These are phyloP conservation scores for Aspergillus heteromorphus DNA, from an alignment of 495 filamentous ascomycete species.

Conservation along the genomic window DNA sequence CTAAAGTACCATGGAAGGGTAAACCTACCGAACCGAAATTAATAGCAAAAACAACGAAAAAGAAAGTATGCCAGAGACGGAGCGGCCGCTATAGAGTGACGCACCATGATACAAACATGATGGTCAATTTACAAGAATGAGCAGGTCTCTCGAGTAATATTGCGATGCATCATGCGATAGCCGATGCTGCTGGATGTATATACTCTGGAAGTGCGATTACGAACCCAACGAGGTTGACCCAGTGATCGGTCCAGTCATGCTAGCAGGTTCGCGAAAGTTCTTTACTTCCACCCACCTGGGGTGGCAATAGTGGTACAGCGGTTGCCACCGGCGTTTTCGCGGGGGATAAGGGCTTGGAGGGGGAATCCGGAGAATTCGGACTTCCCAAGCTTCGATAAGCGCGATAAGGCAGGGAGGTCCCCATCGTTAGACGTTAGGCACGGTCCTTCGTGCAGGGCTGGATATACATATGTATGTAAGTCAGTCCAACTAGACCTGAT, in stretches of 20 bases:
- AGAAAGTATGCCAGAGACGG: conserved; percentile 2
- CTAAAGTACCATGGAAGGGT: neutral
- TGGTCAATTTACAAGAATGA: too few species aligned
- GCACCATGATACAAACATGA: neutral
- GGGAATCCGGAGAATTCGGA: conserved; percentile 18
- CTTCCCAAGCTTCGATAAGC: conserved; percentile 20
- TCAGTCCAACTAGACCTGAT: neutral
- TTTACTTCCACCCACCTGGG: conserved; percentile 5
- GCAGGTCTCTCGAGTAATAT: too few species aligned
- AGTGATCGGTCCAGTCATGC: neutral
- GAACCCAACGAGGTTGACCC: neutral
- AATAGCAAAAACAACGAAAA: conserved; percentile 2
- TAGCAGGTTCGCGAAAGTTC: neutral
- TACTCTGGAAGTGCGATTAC: neutral
- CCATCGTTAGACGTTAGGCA: neutral
- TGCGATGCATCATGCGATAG: neutral
- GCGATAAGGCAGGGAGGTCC: conserved; percentile 13
- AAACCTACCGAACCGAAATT: neutral
- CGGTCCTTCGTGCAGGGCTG: neutral
- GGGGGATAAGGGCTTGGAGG: conserved; percentile 17
- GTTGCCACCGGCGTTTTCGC: conserved; percentile 16
- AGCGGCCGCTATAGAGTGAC: neutral
- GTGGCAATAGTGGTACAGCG: neutral
- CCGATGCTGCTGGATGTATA: conserved; percentile 2
- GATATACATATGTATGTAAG: neutral